These are phyloP conservation scores for Paspalum vaginatum DNA, from an alignment of 176 grass and related monocot genomes.

Conservation along the genomic window DNA sequence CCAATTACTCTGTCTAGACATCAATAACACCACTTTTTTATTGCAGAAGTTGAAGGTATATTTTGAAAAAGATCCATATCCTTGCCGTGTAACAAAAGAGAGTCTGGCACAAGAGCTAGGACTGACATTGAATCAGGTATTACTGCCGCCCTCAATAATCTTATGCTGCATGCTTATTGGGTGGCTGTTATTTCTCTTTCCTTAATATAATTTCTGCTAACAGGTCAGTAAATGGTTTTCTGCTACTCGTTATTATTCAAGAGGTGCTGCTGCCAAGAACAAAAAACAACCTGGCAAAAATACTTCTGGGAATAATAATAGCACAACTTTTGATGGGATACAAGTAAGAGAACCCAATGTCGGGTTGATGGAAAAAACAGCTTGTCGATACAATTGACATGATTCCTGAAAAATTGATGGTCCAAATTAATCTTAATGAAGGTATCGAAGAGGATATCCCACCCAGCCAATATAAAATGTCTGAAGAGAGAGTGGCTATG, in stretches of 20 bases:
- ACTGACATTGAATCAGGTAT: constrained; percentile 62
- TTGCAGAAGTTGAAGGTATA: constrained; percentile 55
- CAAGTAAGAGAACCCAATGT: constrained; percentile 12
- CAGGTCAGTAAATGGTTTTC: constrained; percentile 70
- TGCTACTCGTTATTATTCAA: constrained; percentile 51
- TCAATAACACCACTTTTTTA: constrained; percentile 16
- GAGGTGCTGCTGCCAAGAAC: constrained; percentile 42
- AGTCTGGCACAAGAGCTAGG: constrained; percentile 63
- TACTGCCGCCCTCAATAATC: not conserved
- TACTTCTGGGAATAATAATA: constrained; percentile 40
- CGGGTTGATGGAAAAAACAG: constrained; percentile 19
- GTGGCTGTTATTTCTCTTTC: constrained; percentile 12
- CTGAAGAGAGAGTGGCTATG: not conserved
- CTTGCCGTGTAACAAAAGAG: constrained; percentile 57
- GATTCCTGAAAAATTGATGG: constrained; percentile 23
- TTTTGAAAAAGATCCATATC: constrained; percentile 70
- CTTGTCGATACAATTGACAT: constrained; percentile 38
- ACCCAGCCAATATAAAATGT: constrained; percentile 22
- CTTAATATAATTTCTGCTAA: constrained; percentile 41
- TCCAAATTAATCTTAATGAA: constrained; percentile 43
- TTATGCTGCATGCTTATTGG: constrained; percentile 12
- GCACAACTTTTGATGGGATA: constrained; percentile 15
- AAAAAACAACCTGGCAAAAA: constrained; percentile 24
- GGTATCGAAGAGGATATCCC: constrained; percentile 36
- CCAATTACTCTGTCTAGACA: not conserved